Evolutionary conservation across 352 stramenopile genomes (phyloP).

Genomic region (Pythium insidiosum): DNA sequence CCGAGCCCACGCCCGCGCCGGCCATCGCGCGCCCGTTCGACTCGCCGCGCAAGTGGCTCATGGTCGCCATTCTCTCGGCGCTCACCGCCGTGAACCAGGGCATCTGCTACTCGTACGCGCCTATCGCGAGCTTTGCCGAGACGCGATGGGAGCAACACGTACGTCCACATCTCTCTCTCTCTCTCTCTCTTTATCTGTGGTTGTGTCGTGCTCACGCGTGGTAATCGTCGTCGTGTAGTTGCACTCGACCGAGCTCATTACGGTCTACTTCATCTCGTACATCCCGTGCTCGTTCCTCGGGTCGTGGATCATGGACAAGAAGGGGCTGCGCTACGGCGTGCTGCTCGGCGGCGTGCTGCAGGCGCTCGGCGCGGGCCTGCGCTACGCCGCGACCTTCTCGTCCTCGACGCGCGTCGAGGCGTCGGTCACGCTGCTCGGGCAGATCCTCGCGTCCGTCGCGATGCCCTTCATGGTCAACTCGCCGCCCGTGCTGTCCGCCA

Average conservation of each 20-base stretch:
- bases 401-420: constrained; percentile 15
- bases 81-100: constrained; percentile 63
- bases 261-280: constrained; percentile 72
- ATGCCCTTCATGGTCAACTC: constrained; percentile 88
- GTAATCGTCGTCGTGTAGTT: no score
- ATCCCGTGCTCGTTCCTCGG: constrained; percentile 73
- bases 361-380: constrained; percentile 31
- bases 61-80: constrained; percentile 56
- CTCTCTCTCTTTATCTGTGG: no score
- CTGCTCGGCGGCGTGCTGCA: constrained; percentile 50
- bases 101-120: constrained; percentile 75
- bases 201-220: no score
- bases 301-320: constrained; percentile 79
- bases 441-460: constrained; percentile 51
- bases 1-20: background rate
- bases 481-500: constrained; percentile 54
- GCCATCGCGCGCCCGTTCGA: constrained; percentile 5
- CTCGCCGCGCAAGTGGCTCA: constrained; percentile 44
- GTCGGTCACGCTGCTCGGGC: constrained; percentile 39
- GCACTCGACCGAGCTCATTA: constrained; percentile 69
- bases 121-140: constrained; percentile 59
- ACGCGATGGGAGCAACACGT: constrained; percentile 36
- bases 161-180: no score
- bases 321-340: constrained; percentile 53
- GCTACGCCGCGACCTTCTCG: constrained; percentile 32